Evolutionary conservation across 2,329 filamentous ascomycete genomes (phyloP), one percentile per base, ranked within the genome.

Genomic region (Penicillium sp.): DNA sequence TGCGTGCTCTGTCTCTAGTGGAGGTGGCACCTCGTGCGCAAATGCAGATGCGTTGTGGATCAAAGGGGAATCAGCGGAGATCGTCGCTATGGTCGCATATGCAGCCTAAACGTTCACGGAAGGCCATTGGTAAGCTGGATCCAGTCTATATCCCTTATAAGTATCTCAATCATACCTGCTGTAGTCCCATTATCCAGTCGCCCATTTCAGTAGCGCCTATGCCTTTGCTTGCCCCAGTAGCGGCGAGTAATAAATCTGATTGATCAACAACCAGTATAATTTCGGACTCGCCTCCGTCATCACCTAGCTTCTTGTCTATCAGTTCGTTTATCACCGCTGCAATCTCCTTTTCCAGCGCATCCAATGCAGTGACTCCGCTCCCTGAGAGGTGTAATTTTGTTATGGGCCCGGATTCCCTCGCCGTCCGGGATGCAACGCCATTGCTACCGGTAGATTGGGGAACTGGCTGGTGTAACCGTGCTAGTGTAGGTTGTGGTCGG

Each of bases 51-150:
- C 70, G 64, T 76, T 77, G 58, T 85, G 84, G 56, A 93, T 78
- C 31, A 96, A 83, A 1, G 93, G 88, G 1, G 86, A 82, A 73
- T 95, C 92, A 26, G 91, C 90, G n/a, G 90, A 83, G 29, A 91
- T 73, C 0, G 89, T 86, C 47, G 95, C 69, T 19, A 95, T 76
- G 2, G 88, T 86, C 57, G 89, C 82, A 78, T 92, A 83, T 5
- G 88, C 85, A 66, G 83, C 79, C 87, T 90, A 63, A 13, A 48
- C 31, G 47, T 49, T 56, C 57, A 58, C 52, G 51, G 66, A 9
- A 23, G 26, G 13, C 31, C 17, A 35, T 17, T 26, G 54, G 56
- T 55, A 41, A 51, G 58, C 59, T 48, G 59, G 57, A 30, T 50
- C 45, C 26, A 26, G 21, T 30, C 29, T 47, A 45, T 31, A 17